Evolutionary conservation across 306 rosid genomes (phyloP).

Genomic region (Vigna reflexopilosa): DNA sequence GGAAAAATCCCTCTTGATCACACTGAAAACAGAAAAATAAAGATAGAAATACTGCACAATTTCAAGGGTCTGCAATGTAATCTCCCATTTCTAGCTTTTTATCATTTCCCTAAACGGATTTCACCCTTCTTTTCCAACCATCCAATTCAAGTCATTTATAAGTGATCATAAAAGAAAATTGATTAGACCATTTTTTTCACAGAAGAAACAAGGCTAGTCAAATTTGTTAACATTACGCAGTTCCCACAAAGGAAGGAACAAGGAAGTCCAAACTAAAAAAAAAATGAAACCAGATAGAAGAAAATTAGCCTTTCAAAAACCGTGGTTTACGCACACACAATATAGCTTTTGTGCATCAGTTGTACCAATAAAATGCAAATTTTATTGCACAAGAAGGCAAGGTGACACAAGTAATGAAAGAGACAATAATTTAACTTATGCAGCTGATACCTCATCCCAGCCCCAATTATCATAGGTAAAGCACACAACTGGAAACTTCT

Average conservation of each 20-base stretch:
- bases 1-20: neutral
- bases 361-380: conserved; percentile 8
- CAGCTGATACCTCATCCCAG: conserved; percentile 69
- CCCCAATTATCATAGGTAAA: conserved; percentile 87
- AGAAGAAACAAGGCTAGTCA: neutral
- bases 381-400: conserved; percentile 25
- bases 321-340: no score
- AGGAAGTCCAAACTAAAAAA: neutral
- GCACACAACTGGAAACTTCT: conserved; percentile 91
- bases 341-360: no score
- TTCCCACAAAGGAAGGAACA: neutral
- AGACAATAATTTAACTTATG: conserved; percentile 26
- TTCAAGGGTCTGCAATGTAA: conserved; percentile 2
- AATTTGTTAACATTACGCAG: conserved; percentile 22
- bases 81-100: neutral
- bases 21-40: neutral
- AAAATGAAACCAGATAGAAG: neutral
- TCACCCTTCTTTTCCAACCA: neutral
- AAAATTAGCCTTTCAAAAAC: no score
- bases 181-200: neutral
- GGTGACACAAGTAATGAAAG: conserved; percentile 36
- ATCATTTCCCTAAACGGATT: conserved; percentile 12
- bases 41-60: neutral
- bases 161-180: neutral
- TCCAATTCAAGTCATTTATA: neutral